phyloP scores from a whole-genome alignment of 139 green algal genomes.

The Volvox africanus region DNA sequence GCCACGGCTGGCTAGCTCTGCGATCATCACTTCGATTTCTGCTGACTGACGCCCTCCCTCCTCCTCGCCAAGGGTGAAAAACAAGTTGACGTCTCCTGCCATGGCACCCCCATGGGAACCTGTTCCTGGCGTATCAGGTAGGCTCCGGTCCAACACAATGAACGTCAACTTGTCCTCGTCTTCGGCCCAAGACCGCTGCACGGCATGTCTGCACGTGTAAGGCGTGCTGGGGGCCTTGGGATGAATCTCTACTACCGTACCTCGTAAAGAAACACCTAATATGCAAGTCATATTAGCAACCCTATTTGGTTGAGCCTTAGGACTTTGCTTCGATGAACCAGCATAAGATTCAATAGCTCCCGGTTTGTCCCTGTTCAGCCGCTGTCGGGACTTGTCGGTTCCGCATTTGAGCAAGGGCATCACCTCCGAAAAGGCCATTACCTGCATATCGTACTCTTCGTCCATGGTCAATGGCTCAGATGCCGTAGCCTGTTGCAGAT shows the following conservation, averaged over 20 bases:
- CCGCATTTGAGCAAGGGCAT: too few species aligned
- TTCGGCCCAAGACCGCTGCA: slow-evolving; percentile 67
- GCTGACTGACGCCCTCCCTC: slow-evolving; percentile 42
- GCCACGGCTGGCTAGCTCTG: slow-evolving; percentile 69
- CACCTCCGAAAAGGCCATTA: neutral
- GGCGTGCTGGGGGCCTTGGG: too few species aligned
- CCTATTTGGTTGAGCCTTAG: too few species aligned
- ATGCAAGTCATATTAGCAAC: too few species aligned
- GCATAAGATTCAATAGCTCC: too few species aligned
- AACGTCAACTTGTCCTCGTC: slow-evolving; percentile 89
- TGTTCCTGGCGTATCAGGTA: slow-evolving; percentile 56
- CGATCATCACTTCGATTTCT: slow-evolving; percentile 84
- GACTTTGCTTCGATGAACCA: too few species aligned
- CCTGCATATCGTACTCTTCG: slow-evolving; percentile 90
- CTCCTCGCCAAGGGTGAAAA: slow-evolving; percentile 58
- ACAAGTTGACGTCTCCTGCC: slow-evolving; percentile 66
- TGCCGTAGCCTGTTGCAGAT: slow-evolving; percentile 79
- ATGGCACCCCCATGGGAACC: slow-evolving; percentile 61
- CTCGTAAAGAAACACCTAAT: too few species aligned
- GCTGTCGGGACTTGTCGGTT: too few species aligned
- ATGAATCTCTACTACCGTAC: too few species aligned
- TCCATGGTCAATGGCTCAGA: slow-evolving; percentile 80
- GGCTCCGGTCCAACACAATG: slow-evolving; percentile 78
- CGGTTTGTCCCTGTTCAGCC: too few species aligned
- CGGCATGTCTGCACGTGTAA: too few species aligned